Evolutionary conservation across 805 yeast species (phyloP).

Genomic region (Wickerhamomyces silvicola): DNA sequence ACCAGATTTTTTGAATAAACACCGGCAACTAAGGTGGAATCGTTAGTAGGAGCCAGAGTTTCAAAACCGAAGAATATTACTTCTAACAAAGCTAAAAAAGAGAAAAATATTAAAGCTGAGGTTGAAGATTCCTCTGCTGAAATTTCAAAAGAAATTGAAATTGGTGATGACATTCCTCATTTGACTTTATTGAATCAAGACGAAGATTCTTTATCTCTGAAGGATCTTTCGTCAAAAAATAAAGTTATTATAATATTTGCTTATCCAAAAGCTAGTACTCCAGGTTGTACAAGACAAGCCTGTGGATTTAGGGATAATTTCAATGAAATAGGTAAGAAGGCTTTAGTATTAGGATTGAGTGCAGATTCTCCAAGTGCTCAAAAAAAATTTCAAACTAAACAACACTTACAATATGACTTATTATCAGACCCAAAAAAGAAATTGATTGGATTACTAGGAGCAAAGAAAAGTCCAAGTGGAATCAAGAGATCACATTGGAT

Average conservation of each 20-base stretch:
- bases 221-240: conserved; percentile 32
- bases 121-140: neutral
- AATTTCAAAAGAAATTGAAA: conserved; percentile 24
- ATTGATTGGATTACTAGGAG: conserved; percentile 72
- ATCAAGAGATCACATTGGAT: conserved; percentile 90
- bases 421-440: conserved; percentile 69
- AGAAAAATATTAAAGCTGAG: neutral
- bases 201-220: conserved; percentile 51
- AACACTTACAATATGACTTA: conserved; percentile 64
- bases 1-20: too few species aligned
- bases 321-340: conserved; percentile 45
- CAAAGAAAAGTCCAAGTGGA: conserved; percentile 72
- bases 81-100: conserved; percentile 1
- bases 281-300: conserved; percentile 96
- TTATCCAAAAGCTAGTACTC: conserved; percentile 90
- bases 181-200: conserved; percentile 61
- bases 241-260: conserved; percentile 55
- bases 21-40: too few species aligned
- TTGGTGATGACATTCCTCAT: conserved; percentile 66
- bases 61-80: conserved; percentile 7
- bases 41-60: conserved; percentile 5
- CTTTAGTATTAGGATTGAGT: conserved; percentile 71
- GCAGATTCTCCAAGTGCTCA: conserved; percentile 80
- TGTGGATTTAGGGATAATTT: conserved; percentile 75
- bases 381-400: conserved; percentile 66